These are phyloP conservation scores for Fusarium aywerte DNA, from an alignment of 2,329 filamentous ascomycete species.

Conservation along the genomic window DNA sequence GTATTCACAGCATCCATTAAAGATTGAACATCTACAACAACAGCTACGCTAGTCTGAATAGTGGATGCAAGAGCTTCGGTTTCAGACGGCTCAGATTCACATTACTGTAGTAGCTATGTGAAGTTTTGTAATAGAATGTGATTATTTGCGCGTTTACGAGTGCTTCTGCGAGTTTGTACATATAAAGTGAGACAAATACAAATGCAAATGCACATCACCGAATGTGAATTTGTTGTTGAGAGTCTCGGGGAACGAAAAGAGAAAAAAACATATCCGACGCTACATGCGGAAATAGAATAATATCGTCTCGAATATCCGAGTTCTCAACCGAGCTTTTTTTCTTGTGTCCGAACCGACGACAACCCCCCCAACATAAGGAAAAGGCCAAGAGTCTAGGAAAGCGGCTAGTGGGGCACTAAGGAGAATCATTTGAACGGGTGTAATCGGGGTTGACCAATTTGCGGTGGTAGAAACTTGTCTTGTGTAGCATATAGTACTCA, in stretches of 20 bases:
- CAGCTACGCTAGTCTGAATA: slow-evolving; percentile 10
- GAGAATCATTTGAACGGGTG: slow-evolving; percentile 2
- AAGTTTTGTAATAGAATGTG: not conserved
- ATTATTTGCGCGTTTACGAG: slow-evolving; percentile 18
- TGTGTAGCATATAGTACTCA: not conserved
- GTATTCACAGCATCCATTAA: not conserved
- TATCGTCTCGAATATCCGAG: slow-evolving; percentile 28
- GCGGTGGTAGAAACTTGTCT: slow-evolving; percentile 1
- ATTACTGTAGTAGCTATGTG: not conserved
- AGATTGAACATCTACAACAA: not conserved
- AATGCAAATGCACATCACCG: slow-evolving; percentile 2
- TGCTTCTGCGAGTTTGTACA: not conserved
- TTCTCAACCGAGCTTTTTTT: slow-evolving; percentile 18
- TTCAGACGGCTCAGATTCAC: slow-evolving; percentile 24
- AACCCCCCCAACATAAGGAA: slow-evolving; percentile 17
- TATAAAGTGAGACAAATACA: slow-evolving; percentile 4
- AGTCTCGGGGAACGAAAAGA: not conserved
- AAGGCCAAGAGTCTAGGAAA: not conserved
- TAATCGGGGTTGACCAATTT: not conserved
- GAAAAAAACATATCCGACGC: slow-evolving; percentile 13
- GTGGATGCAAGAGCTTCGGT: slow-evolving; percentile 9
- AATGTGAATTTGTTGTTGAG: not conserved
- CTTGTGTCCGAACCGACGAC: slow-evolving; percentile 22
- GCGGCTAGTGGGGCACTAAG: slow-evolving; percentile 5
- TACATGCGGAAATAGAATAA: slow-evolving; percentile 7